phyloP scores from a whole-genome alignment of 2,329 filamentous ascomycete genomes.

The Pseudogymnoascus sp. region DNA sequence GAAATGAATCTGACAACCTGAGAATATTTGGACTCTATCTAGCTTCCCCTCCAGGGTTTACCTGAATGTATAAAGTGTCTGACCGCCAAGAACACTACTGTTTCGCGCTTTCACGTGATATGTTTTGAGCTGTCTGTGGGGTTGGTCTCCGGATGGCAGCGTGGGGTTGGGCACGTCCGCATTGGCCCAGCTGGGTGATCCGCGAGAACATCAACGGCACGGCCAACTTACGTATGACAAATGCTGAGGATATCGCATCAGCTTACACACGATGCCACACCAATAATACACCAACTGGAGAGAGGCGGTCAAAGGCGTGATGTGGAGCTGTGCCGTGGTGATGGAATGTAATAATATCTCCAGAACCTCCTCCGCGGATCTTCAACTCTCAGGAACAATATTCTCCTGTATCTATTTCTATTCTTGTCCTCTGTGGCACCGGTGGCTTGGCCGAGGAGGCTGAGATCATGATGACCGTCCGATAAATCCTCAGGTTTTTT shows the following conservation, averaged over 20 bases:
- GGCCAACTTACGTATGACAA: neutral
- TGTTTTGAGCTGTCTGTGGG: neutral
- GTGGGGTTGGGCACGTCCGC: neutral
- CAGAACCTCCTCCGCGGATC: neutral
- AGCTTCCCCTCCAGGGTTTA: neutral
- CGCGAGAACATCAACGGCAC: neutral
- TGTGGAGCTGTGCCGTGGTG: neutral
- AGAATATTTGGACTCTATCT: neutral
- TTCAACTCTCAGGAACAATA: neutral
- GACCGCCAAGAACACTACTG: neutral
- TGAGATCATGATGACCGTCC: neutral
- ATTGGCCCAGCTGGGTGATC: neutral
- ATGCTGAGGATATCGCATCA: neutral
- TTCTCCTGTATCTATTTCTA: neutral
- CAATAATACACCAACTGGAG: neutral
- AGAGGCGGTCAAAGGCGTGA: neutral
- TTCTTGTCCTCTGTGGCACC: neutral
- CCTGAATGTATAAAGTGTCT: neutral
- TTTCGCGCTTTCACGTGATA: neutral
- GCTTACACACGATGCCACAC: neutral
- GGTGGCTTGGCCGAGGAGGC: constrained; percentile 4
- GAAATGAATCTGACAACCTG: neutral
- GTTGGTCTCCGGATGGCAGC: neutral
- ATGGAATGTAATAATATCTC: neutral
- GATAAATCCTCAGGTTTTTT: neutral